Evolutionary conservation across 2,329 filamentous ascomycete genomes (phyloP).

Genomic region (Alternaria sp.): DNA sequence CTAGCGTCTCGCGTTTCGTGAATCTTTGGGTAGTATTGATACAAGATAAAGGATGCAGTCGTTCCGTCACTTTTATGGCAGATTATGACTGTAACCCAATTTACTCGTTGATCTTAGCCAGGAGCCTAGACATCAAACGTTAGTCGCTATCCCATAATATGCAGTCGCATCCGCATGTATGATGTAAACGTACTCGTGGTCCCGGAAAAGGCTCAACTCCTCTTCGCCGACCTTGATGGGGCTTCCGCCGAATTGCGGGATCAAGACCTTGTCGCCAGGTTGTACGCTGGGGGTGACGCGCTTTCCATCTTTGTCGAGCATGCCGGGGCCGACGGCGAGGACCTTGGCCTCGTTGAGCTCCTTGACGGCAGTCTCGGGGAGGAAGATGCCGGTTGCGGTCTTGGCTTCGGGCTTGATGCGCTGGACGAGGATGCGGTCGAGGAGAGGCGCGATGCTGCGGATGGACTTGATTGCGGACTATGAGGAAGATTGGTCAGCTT

Average conservation of each 20-base stretch:
- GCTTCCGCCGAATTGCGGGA: constrained; percentile 93
- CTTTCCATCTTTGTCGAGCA: constrained; percentile 87
- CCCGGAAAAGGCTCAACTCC: constrained; percentile 94
- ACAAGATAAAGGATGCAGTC: constrained; percentile 23
- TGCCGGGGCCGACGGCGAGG: constrained; percentile 90
- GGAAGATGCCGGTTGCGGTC: constrained; percentile 96
- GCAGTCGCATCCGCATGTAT: neutral
- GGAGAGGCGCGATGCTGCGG: constrained; percentile 91
- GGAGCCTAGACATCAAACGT: constrained; percentile 69
- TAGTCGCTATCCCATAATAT: neutral
- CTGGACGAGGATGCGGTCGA: constrained; percentile 98
- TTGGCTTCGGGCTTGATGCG: constrained; percentile 96
- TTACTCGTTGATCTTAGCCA: constrained; percentile 99
- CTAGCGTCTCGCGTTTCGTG: constrained; percentile 34
- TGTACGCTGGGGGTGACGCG: constrained; percentile 82
- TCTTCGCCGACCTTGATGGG: constrained; percentile 98
- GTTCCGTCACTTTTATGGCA: neutral
- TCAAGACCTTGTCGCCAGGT: constrained; percentile 90
- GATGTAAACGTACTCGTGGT: constrained; percentile 83
- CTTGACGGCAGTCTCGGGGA: constrained; percentile 96
- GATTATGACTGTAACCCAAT: constrained; percentile 6
- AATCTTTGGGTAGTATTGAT: constrained; percentile 30
- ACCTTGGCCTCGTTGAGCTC: constrained; percentile 98
- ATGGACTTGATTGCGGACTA: constrained; percentile 83
- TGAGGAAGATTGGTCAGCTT: constrained; percentile 6